Conservation (phyloP, 208 protist species). For the Crithidia acanthocephali region DNA sequence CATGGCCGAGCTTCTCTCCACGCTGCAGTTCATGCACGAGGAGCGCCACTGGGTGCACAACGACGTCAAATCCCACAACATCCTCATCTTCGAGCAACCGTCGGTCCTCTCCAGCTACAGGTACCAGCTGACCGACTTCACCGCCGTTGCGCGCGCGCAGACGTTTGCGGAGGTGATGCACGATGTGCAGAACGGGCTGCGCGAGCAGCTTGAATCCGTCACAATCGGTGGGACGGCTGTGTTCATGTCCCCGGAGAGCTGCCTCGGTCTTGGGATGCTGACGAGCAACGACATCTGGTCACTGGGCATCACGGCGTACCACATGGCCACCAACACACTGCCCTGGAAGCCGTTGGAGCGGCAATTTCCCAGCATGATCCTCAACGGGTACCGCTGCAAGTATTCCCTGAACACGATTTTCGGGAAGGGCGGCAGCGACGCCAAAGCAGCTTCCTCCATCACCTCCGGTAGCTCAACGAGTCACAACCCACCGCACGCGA, state of each 20-base stretch:
- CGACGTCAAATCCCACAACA: constrained; percentile 88
- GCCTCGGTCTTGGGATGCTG: constrained; percentile 52
- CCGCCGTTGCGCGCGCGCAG: constrained; percentile 12
- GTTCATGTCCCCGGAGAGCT: constrained; percentile 88
- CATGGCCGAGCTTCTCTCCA: constrained; percentile 44
- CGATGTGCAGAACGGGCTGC: not conserved
- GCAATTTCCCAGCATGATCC: constrained; percentile 66
- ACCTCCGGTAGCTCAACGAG: not conserved
- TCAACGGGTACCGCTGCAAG: constrained; percentile 58
- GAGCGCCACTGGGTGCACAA: constrained; percentile 63
- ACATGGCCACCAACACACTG: constrained; percentile 66
- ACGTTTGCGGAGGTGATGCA: constrained; percentile 11
- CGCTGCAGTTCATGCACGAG: constrained; percentile 67
- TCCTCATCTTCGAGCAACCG: constrained; percentile 53
- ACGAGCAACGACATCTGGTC: constrained; percentile 85
- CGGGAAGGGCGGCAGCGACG: not conserved
- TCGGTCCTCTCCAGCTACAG: constrained; percentile 15
- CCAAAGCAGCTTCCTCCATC: not conserved
- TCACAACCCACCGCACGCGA: not conserved
- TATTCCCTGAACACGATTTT: constrained; percentile 40
- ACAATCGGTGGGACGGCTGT: constrained; percentile 48
- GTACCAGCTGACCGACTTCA: constrained; percentile 76
- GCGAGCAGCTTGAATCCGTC: not conserved
- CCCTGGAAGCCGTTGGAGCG: constrained; percentile 74
- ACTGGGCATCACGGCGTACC: constrained; percentile 74